phyloP scores from a whole-genome alignment of 2,329 filamentous ascomycete genomes.

The Fusarium udum region DNA sequence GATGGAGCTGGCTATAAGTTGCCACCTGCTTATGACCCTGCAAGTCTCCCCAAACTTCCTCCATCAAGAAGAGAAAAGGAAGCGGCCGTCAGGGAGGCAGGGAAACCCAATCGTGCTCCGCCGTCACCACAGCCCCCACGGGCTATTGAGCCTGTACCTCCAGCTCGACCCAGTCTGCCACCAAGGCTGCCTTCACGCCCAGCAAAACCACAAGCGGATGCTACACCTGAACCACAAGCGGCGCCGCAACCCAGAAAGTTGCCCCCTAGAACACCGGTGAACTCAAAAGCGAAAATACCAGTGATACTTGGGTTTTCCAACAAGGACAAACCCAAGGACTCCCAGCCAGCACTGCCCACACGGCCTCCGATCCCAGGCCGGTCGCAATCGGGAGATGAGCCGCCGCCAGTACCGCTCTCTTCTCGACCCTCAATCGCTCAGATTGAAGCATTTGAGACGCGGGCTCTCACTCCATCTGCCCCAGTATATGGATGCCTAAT shows the following conservation, averaged over 20 bases:
- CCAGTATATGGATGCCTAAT: conserved; percentile 68
- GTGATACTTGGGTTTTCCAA: conserved; percentile 31
- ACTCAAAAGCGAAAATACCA: conserved; percentile 25
- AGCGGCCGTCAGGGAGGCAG: conserved; percentile 43
- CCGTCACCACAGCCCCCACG: conserved; percentile 26
- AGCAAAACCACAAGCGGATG: conserved; percentile 41
- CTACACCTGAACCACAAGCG: conserved; percentile 13
- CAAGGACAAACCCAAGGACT: conserved; percentile 10
- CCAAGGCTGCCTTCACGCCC: conserved; percentile 63
- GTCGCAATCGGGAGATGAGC: conserved; percentile 47
- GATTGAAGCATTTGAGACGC: conserved; percentile 56
- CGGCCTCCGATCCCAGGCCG: conserved; percentile 31
- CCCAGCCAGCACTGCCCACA: conserved; percentile 21
- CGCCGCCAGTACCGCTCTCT: conserved; percentile 62
- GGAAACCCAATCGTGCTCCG: conserved; percentile 21
- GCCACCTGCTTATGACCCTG: conserved; percentile 64
- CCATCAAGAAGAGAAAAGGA: conserved; percentile 65
- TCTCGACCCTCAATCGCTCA: conserved; percentile 63
- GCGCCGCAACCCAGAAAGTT: conserved; percentile 27
- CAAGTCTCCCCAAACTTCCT: conserved; percentile 67
- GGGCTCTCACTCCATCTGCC: conserved; percentile 40
- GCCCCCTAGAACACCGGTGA: conserved; percentile 24
- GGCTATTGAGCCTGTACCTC: conserved; percentile 44
- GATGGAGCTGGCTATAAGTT: conserved; percentile 57
- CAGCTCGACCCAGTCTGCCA: conserved; percentile 54